Conservation (phyloP, 2,329 filamentous ascomycete species). For the Eurotiales sp. region DNA sequence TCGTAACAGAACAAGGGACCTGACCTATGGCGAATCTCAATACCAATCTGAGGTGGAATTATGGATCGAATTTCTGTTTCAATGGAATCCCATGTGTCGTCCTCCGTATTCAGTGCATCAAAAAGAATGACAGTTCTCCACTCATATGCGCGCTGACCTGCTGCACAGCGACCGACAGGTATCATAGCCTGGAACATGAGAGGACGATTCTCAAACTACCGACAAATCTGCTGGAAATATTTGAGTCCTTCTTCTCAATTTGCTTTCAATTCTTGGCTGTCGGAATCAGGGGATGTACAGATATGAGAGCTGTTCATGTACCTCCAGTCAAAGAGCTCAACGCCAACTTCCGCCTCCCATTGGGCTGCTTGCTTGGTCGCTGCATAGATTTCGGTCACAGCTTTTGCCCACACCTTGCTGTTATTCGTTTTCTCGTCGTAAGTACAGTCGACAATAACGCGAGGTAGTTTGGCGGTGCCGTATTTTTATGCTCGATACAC, state of each 20-base stretch:
- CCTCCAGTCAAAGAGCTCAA: neutral
- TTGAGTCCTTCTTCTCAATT: slow-evolving; percentile 1
- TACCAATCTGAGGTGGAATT: neutral
- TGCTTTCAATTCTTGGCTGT: neutral
- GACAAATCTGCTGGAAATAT: neutral
- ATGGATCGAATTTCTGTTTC: neutral
- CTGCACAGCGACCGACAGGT: slow-evolving; percentile 2
- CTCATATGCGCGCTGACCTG: neutral
- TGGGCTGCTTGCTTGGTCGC: neutral
- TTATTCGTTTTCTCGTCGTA: slow-evolving; percentile 4
- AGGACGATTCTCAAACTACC: neutral
- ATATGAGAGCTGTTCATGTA: slow-evolving; percentile 2
- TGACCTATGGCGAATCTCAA: slow-evolving; percentile 8
- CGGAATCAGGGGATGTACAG: neutral
- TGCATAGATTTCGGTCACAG: slow-evolving; percentile 3
- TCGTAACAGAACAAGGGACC: slow-evolving; percentile 5
- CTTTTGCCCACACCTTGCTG: neutral
- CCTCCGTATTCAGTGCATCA: slow-evolving; percentile 4
- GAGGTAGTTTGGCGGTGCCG: neutral
- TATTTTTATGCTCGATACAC: neutral
- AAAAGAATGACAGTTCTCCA: slow-evolving; percentile 1
- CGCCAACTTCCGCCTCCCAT: neutral
- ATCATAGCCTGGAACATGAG: slow-evolving; percentile 3
- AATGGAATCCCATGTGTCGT: neutral
- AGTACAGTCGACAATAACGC: neutral